phyloP scores from a whole-genome alignment of 306 rosid species.

The Senna siamea region DNA sequence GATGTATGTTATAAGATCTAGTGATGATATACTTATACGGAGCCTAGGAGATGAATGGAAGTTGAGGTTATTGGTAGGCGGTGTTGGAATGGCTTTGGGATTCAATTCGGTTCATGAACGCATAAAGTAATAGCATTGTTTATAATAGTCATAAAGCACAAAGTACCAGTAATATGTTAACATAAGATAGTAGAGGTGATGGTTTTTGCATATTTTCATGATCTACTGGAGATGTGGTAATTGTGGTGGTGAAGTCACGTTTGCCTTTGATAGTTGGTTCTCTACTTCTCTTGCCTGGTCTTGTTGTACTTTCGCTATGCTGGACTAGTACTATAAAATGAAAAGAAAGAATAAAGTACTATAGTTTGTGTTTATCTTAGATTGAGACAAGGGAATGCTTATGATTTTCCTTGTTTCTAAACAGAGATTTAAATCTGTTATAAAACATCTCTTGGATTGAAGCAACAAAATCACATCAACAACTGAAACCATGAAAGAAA shows the following conservation, averaged over 20 bases:
- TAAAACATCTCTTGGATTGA: conserved; percentile 14
- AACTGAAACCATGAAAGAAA: conserved; percentile 7
- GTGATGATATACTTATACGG: not conserved
- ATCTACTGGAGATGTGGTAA: conserved; percentile 4
- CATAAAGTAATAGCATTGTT: conserved; percentile 6
- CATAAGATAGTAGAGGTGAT: conserved; percentile 13
- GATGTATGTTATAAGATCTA: not conserved
- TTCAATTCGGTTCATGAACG: conserved; percentile 18
- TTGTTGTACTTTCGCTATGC: not conserved
- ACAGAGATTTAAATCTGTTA: conserved; percentile 10
- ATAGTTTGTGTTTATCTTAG: conserved; percentile 20
- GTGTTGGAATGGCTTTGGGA: not conserved
- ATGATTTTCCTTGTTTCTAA: conserved; percentile 13
- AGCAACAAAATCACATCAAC: conserved; percentile 28
- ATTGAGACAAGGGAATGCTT: not conserved
- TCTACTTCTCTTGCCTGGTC: not conserved
- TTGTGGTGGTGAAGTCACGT: not conserved
- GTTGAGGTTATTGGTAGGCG: not conserved
- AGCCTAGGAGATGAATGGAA: conserved; percentile 4
- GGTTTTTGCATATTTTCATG: conserved; percentile 5
- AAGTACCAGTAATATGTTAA: not conserved
- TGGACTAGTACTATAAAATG: conserved; percentile 16
- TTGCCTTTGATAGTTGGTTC: conserved; percentile 3
- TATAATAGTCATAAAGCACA: conserved; percentile 1
- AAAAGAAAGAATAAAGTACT: conserved; percentile 2